Base-by-base conservation (phyloP, 2,329 filamentous ascomycete genomes). In the Trichophyton verrucosum region DNA sequence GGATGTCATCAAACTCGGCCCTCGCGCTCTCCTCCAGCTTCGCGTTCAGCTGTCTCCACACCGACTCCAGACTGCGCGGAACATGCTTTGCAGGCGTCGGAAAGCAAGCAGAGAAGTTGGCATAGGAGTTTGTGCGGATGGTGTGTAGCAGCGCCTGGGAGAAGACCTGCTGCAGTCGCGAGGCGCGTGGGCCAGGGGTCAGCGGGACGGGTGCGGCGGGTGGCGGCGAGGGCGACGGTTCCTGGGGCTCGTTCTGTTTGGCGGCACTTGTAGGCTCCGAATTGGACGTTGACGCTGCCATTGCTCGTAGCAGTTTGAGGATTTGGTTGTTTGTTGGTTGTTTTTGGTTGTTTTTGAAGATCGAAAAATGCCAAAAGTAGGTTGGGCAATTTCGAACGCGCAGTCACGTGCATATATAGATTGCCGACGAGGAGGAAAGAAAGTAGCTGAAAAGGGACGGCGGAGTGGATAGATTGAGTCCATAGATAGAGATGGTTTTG, bases 31-130 rank as follows among this genome's bases (percentile, higher is more conserved):
- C 78, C 65, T 83, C 81, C 59, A 86, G 70, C 65, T 83, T 80
- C 58, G 78, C 77, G 47, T 81, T 81, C 64, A 86, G 77, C 64
- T 85, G 81, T 60, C 78, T 75, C 73, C 82, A 82, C 22, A 86
- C 74, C 3, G 76, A 75, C 66, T 83, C 79, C 61, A 86, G 68
- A 47, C 78, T 78, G 27, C 78, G 79, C 1, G 82, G 80, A 9
- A 81, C 81, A 66, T 84, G 76, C 66, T 76, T 74, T 17, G 83
- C 81, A 1, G 82, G 80, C 0, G 84, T 86, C 0, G 84, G 83
- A 65, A 86, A 86, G 66, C 84, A 86, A 24, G 81, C 74, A 0
- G 81, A 77, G 69, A 86, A 86, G 66, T 85, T 85, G 57, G 76
- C 74, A 68, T 84, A 81, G 8, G 78, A 82, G 70, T 82, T 84